Percentiles rank a stretch among this genome's conserved stretches.
These are phyloP conservation scores for Candida arabinofermentans DNA, from an alignment of 805 yeast species.

Conservation along the genomic window DNA sequence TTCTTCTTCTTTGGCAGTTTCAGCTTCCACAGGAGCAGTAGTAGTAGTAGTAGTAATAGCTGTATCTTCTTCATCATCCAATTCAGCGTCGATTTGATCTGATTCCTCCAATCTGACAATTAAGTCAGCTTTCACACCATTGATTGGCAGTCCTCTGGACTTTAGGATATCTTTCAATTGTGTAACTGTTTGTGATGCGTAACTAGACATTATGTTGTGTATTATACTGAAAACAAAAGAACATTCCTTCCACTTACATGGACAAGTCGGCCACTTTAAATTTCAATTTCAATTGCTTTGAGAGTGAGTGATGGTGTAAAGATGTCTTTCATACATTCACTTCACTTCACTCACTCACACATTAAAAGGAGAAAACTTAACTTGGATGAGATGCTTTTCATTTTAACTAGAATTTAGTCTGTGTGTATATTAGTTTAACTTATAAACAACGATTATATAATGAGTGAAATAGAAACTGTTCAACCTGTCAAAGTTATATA, in stretches of 20 bases:
- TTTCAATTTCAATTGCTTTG: too few species aligned
- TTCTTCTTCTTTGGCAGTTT: conserved; percentile 3
- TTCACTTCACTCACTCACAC: too few species aligned
- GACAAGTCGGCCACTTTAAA: too few species aligned
- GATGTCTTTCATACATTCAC: too few species aligned
- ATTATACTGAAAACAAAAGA: too few species aligned
- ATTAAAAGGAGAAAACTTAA: too few species aligned
- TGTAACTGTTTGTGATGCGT: conserved; percentile 68
- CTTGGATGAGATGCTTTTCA: too few species aligned
- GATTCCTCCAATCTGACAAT: conserved; percentile 59
- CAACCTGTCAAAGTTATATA: conserved; percentile 43
- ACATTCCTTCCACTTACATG: too few species aligned
- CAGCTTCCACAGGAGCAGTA: conserved; percentile 7
- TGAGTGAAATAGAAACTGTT: conserved; percentile 9
- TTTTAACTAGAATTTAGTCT: too few species aligned
- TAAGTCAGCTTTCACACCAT: conserved; percentile 81
- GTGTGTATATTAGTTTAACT: too few species aligned
- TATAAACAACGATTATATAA: background rate
- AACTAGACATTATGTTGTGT: conserved; percentile 44
- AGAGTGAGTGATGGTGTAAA: too few species aligned
- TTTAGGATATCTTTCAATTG: conserved; percentile 80
- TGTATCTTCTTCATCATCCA: conserved; percentile 21
- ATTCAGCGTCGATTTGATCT: conserved; percentile 38
- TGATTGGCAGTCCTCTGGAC: conserved; percentile 57
- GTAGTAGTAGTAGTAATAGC: conserved; percentile 10